phyloP scores from a whole-genome alignment of 768 basidiomycete genomes.

The Sporobolomyces phaffii region DNA sequence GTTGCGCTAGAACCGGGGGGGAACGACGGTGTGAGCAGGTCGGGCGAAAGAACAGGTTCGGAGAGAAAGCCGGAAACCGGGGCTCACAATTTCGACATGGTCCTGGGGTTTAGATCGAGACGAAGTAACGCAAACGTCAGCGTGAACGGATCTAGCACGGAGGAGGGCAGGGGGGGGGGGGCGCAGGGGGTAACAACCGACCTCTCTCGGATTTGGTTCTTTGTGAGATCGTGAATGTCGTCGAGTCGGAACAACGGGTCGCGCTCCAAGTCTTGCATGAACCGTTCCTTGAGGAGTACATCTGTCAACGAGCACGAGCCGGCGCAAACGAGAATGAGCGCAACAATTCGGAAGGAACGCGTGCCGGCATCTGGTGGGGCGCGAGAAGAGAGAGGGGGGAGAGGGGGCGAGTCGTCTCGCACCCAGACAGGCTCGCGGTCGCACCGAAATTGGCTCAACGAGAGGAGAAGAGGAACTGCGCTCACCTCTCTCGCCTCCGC shows the following conservation, averaged over 20 bases:
- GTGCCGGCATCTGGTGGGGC: no score
- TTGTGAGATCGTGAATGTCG: constrained; percentile 48
- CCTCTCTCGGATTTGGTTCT: constrained; percentile 36
- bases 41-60: no score
- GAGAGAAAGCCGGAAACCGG: not conserved
- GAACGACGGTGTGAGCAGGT: no score
- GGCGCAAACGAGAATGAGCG: not conserved
- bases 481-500: constrained; percentile 28
- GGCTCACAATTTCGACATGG: constrained; percentile 50
- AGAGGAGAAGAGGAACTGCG: not conserved
- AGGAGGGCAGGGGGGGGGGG: not conserved
- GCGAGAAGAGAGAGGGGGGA: not conserved
- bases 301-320: no score
- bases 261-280: constrained; percentile 47
- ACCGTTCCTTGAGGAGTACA: constrained; percentile 43
- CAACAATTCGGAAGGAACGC: no score
- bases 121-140: no score
- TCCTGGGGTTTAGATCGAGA: no score
- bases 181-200: not conserved
- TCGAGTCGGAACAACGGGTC: constrained; percentile 47
- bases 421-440: no score
- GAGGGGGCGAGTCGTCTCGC: not conserved
- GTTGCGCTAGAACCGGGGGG: not conserved
- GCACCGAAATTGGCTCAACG: no score
- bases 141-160: no score